Base-by-base conservation (phyloP, 2,329 filamentous ascomycete species). In the Didymella glomerata region DNA sequence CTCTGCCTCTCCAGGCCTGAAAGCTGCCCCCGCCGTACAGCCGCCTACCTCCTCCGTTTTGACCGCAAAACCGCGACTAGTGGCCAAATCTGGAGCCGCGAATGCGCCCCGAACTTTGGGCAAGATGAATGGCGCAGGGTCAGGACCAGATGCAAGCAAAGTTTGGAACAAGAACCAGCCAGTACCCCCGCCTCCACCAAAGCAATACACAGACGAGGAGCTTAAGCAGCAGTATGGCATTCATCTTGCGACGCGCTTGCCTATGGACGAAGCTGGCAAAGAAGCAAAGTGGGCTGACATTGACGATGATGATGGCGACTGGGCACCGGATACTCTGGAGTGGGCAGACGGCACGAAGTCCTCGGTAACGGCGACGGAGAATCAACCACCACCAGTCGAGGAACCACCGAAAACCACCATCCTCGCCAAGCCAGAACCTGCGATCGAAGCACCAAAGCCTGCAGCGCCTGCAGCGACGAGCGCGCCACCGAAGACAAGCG, bases 81-180 rank as follows among this genome's bases (percentile, higher is more conserved):
- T 94, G 63, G 90, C 90, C 54, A 94, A 94, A 75, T 86, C 88
- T 9, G 90, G 87, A 27, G 77, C 86, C 44, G 82, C 85, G 48
- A 86, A 86, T 64, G 77, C 82, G 13, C 83, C 69, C 36, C 85
- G 84, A 58, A 66, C 81, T 24, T 76, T 83, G 55, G 76, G 78
- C 54, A 88, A 87, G 69, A 85, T 86, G 61, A 84, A 85, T 50
- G 88, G 88, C 63, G 70, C 84, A 32, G 82, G 84, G 18, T 73
- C 84, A 60, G 87, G 86, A 25, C 90, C 91, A 14, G 90, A 93
- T 75, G 84, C 86, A 28, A 90, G 82, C 76, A 89, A 85, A 52
- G 91, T 96, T 40, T 96, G 92, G 92, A 96, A 95, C 80, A 93
- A 93, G 79, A 96, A 95, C 75, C 85, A 89, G 81, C 90, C 91